Percentiles rank a stretch among this genome's conserved stretches.
phyloP scores from a whole-genome alignment of 768 basidiomycete species.

The Leccinum rimulosum region DNA sequence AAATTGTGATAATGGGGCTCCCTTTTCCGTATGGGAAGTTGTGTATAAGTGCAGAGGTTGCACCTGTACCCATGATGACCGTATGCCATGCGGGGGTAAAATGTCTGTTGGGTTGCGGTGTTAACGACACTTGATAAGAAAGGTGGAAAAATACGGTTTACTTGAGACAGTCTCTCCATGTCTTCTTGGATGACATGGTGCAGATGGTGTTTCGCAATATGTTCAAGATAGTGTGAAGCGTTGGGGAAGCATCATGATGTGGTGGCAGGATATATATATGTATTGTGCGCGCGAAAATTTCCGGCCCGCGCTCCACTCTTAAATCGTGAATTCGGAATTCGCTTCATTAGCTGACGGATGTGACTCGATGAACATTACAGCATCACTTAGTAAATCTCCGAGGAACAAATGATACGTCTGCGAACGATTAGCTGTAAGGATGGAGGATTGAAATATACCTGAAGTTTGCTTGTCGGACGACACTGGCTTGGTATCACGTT shows the following conservation, averaged over 20 bases:
- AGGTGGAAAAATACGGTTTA: constrained; percentile 2
- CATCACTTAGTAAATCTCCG: not conserved
- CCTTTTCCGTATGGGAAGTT: constrained; percentile 42
- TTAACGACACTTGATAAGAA: not conserved
- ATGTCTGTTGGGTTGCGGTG: constrained; percentile 28
- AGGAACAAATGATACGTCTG: not conserved
- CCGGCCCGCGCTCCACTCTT: not conserved
- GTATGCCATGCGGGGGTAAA: constrained; percentile 50
- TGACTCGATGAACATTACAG: not conserved
- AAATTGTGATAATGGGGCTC: constrained; percentile 31
- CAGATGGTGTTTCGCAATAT: not conserved
- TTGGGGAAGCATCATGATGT: not conserved
- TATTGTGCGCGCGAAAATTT: not conserved
- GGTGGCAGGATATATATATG: not conserved
- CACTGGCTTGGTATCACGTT: not conserved
- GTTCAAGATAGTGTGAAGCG: not conserved
- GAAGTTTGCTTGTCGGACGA: not conserved
- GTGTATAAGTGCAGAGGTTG: constrained; percentile 38
- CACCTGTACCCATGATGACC: constrained; percentile 48
- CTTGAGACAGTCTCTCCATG: constrained; percentile 38
- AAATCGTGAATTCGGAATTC: constrained; percentile 4
- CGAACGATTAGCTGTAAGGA: not conserved
- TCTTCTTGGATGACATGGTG: constrained; percentile 27
- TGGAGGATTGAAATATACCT: not conserved
- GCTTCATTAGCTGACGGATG: not conserved